Evolutionary conservation across 225 moss, liverwort and hornwort species (phyloP).

Genomic region (Antitrichia curtipendula): DNA sequence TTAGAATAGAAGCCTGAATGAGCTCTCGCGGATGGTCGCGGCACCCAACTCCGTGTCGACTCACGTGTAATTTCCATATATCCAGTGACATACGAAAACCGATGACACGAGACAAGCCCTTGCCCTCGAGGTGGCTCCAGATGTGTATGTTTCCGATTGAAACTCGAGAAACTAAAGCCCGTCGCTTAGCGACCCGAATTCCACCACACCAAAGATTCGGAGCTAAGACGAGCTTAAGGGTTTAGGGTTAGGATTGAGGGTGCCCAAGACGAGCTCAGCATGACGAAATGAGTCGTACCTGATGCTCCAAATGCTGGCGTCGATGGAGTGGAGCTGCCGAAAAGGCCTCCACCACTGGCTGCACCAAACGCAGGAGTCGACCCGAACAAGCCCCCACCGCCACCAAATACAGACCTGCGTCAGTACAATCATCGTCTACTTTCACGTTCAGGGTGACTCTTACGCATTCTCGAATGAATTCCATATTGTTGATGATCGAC

Average conservation of each 20-base stretch:
- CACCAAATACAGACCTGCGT: constrained; percentile 34
- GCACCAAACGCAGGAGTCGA: constrained; percentile 30
- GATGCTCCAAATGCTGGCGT: constrained; percentile 34
- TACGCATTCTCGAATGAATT: background rate
- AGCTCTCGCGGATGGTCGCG: background rate
- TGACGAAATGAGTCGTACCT: constrained; percentile 1
- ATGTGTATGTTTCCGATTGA: background rate
- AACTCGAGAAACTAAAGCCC: background rate
- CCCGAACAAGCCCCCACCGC: constrained; percentile 32
- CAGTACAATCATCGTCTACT: background rate
- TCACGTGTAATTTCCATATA: background rate
- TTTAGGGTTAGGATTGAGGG: background rate
- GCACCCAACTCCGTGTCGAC: background rate
- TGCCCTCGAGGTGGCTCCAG: background rate
- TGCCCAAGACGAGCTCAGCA: background rate
- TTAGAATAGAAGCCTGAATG: background rate
- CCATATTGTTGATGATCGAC: background rate
- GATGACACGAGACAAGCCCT: background rate
- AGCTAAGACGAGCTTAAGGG: background rate
- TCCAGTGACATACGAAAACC: background rate
- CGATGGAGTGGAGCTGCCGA: constrained; percentile 26
- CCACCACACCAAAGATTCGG: background rate
- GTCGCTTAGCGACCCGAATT: background rate
- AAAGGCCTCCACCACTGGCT: constrained; percentile 19
- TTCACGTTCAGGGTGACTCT: background rate